Base-by-base conservation (phyloP, 2,329 filamentous ascomycete genomes). In the Nigrograna mackinnonii region DNA sequence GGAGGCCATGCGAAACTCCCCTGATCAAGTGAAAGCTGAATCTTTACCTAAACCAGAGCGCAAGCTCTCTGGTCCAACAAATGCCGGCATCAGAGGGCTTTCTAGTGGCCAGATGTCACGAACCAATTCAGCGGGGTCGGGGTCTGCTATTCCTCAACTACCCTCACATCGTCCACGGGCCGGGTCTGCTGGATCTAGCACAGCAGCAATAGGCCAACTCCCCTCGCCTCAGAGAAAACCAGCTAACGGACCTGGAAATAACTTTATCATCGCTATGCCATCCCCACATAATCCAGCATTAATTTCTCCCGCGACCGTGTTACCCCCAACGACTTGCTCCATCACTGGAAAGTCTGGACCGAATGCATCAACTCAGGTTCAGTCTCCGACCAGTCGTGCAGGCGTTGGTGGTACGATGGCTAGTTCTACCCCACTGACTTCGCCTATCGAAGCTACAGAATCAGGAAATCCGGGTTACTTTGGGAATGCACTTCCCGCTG, bases 361-460 rank as follows among this genome's bases (percentile, higher is more conserved):
- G 20, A 13, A 13, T 16, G 5, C 31, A n/a, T n/a, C 26, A 12
- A 20, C 31, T 16, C 43, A 54, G 35, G 33, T 45, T 42, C 21
- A 39, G 4, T 41, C 52, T 3, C 42, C 50, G 6, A 54, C 47
- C 4, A 55, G 54, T 9, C 37, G 52, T 20, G 41, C 47, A n/a
- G 59, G 62, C 9, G 40, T 66, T 2, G 58, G 57, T 16, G 62
- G 60, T 6, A 67, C 62, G 2, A 65, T 64, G 57, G 57, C 59
- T 2, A 57, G 55, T 16, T 57, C 54, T 1, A 60, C 54, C 0
- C 57, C 58, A 1, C 33, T 56, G 6, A 47, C 49, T 7, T 59
- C 58, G 4, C 60, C 60, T 1, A 38, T 47, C 1, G 52, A 50
- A 12, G 42, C 47, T 2, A 47, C 44, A 18, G 39, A 50, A 31